These are phyloP conservation scores for Leishmania aethiopica DNA, from an alignment of 208 protist genomes.

Conservation along the genomic window DNA sequence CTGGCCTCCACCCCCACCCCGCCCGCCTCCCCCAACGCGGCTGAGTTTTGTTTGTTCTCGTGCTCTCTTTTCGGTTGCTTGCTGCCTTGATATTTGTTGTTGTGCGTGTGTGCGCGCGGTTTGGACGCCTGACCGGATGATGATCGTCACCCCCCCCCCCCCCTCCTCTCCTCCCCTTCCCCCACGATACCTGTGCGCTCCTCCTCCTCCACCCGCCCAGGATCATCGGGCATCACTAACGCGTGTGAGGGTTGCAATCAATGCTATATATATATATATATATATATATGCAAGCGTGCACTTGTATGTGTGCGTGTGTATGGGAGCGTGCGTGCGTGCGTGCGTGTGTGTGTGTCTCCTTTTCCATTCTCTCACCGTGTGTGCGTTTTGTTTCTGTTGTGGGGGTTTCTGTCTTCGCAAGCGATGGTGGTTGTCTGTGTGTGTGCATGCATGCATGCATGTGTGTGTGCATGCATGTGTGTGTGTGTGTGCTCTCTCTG, in stretches of 20 bases:
- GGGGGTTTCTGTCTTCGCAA: not conserved
- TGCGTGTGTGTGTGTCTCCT: too few species aligned
- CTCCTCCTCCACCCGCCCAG: not conserved
- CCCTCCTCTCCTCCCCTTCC: too few species aligned
- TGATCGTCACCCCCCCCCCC: not conserved
- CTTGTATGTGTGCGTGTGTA: not conserved
- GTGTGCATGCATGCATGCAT: not conserved
- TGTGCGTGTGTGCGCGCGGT: not conserved
- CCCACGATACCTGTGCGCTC: not conserved
- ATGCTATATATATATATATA: too few species aligned
- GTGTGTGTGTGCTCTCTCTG: not conserved
- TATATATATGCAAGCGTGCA: too few species aligned
- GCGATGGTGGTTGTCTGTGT: not conserved
- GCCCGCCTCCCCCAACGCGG: too few species aligned
- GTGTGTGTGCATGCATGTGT: not conserved
- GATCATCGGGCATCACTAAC: not conserved
- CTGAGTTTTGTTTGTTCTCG: not conserved
- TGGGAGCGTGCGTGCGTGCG: too few species aligned
- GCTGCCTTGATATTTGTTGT: too few species aligned
- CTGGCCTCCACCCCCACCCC: too few species aligned
- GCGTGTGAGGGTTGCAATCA: not conserved
- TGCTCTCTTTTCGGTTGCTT: not conserved
- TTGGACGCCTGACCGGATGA: not conserved
- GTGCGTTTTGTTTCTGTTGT: not conserved
- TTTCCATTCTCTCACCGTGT: slow-evolving; percentile 6